Evolutionary conservation across 164 flowering plant species (phyloP), one percentile per base, ranked within the genome.

Genomic region (Buxus sempervirens): DNA sequence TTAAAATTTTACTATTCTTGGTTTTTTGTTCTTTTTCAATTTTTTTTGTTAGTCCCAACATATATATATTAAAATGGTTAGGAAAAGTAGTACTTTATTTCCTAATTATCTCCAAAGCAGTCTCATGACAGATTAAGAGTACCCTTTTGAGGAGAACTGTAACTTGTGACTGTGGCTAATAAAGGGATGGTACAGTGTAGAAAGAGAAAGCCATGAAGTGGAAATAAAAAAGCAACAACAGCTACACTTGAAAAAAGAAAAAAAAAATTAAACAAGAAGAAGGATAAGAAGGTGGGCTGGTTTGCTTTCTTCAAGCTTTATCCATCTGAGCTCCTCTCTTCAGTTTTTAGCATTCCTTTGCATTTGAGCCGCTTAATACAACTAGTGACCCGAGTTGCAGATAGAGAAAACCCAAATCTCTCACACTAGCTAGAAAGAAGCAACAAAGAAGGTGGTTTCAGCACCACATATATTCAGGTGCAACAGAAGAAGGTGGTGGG

Each of bases 121-220:
- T 26, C 67, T 53, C 41, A 41, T 64, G 66, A 64, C 18, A 64
- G 26, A 49, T 16, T 4, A 32, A 63, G 41, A 51, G 54, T 16
- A 49, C 32, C 53, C 61, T 66, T 72, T 66, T 41, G 5, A 45
- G 26, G 27, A 61, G 61, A 18, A 53, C 56, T 58, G 67, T 64
- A 68, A 69, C 61, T 66, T 65, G 56, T 62, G 68, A 75, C 70
- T 70, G 64, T 70, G 69, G 26, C 57, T 64, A 73, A 49, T 68
- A 73, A 73, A 73, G 71, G 64, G 60, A 42, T 72, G 66, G 45
- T 56, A 56, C 66, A 48, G 57, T 54, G 61, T 27, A 51, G 70
- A 71, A 63, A 60, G 74, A 81, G 68, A 71, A 70, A 64, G 70
- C 58, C 69, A 71, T 42, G 42, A 71, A 74, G 77, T 62, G 70